A percentile compares a stretch with the other conserved stretches of the same genome.
These are phyloP conservation scores for Pyrenochaeta sp. DNA, from an alignment of 2,329 filamentous ascomycete genomes.

Conservation along the genomic window DNA sequence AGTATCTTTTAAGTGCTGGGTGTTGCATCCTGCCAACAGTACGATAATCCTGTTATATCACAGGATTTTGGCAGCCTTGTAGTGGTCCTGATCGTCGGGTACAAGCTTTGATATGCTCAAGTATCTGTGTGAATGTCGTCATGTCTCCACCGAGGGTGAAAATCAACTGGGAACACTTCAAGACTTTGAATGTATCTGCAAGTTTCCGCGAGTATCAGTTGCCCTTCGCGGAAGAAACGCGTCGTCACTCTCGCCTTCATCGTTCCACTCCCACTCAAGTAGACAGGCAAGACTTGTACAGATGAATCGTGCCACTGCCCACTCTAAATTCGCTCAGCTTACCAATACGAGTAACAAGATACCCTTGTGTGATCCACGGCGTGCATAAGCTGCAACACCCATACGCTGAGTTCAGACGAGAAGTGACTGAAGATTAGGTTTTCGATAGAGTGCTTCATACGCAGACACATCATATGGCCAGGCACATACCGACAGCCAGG, in stretches of 20 bases:
- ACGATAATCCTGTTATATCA: too few species aligned
- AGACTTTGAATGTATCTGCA: too few species aligned
- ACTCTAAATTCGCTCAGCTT: slow-evolving; percentile 14
- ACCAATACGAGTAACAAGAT: slow-evolving; percentile 14
- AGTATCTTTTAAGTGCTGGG: not conserved
- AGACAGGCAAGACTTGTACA: slow-evolving; percentile 2
- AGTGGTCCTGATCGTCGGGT: not conserved
- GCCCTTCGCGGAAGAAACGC: not conserved
- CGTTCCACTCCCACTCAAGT: not conserved
- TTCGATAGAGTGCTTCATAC: slow-evolving; percentile 22
- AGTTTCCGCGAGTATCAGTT: too few species aligned
- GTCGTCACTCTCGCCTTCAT: not conserved
- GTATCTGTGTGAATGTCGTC: not conserved
- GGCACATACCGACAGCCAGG: slow-evolving; percentile 23
- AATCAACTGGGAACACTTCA: too few species aligned
- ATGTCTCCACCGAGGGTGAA: too few species aligned
- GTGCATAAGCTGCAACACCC: slow-evolving; percentile 13
- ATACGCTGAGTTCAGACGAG: slow-evolving; percentile 11
- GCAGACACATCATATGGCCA: slow-evolving; percentile 10
- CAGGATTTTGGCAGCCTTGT: not conserved
- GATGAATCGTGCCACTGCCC: slow-evolving; percentile 3
- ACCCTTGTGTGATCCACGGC: slow-evolving; percentile 16
- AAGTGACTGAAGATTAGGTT: slow-evolving; percentile 20
- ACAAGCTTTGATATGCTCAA: not conserved
- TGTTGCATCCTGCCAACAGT: not conserved